These are phyloP conservation scores for Fragaria ananassa DNA, from an alignment of 306 rosid genomes.

Conservation along the genomic window DNA sequence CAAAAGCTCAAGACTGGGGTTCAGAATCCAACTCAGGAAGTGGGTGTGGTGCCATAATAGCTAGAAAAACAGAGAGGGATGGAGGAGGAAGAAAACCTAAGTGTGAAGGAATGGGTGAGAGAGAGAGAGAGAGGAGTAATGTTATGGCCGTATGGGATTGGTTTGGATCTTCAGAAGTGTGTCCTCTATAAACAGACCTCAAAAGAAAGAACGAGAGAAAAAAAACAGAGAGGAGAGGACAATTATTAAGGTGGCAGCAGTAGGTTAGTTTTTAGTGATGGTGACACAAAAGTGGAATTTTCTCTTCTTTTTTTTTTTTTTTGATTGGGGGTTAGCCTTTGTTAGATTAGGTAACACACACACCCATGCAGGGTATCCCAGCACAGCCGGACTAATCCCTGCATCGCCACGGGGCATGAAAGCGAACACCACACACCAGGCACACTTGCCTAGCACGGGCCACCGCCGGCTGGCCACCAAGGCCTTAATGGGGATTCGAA, in stretches of 20 bases:
- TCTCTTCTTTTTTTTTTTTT: not conserved
- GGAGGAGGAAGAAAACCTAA: constrained; percentile 12
- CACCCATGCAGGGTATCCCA: too few species aligned
- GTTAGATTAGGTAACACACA: too few species aligned
- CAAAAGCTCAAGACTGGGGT: not conserved
- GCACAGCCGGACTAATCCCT: too few species aligned
- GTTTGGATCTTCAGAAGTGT: constrained; percentile 35
- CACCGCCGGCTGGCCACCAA: too few species aligned
- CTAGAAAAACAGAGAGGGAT: constrained; percentile 1
- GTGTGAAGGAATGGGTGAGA: not conserved
- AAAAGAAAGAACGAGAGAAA: not conserved
- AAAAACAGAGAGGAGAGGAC: not conserved
- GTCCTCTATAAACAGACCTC: constrained; percentile 19
- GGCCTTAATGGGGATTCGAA: too few species aligned
- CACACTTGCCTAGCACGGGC: too few species aligned
- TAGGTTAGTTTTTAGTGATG: not conserved
- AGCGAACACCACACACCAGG: too few species aligned
- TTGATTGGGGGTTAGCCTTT: too few species aligned
- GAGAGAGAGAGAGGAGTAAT: not conserved
- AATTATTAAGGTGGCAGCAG: constrained; percentile 1
- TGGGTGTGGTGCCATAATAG: constrained; percentile 10
- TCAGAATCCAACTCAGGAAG: constrained; percentile 2
- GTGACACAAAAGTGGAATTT: constrained; percentile 1
- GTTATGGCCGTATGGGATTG: constrained; percentile 20
- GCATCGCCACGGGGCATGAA: too few species aligned